Base-by-base conservation (phyloP, 1,139 yeast genomes). In the Blastobotrys buckinghamii region DNA sequence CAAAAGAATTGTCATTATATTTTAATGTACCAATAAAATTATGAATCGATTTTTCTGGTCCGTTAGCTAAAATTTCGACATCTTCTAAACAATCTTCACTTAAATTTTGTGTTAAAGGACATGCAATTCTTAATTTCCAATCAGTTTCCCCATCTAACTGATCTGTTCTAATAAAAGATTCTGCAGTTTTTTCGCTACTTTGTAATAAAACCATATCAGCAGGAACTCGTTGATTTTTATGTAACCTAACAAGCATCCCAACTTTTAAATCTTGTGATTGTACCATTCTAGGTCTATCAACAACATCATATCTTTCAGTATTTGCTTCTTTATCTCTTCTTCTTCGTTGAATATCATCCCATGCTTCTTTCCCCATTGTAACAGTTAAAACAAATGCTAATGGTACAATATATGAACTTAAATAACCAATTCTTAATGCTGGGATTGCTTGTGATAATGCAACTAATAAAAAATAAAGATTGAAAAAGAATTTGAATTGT, bases 101-200 rank as follows among this genome's bases (percentile, higher is more conserved):
- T 0, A 78, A 62, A 44, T 80, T 60, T 66, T 92, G 97, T 0
- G 97, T 87, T 27, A 81, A 63, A 9, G 81, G 76, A 47, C 81
- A 76, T 0, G 97, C 94, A 30, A 86, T 71, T 48, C 66, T 73
- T 50, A 94, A 73, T 65, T 94, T 94, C 99, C 99, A 94, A 68
- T 94, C 99, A 9, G 99, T 94, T 65, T 94, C 99, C 59, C 99
- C 99, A 66, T 94, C 99, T 48, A 94, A 73, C 66, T 94, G 99
- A 70, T 94, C 99, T 0, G 99, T 94, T 60, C 95, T 85, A 55
- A 94, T 86, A 61, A 94, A 94, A 1, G 92, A 79, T 64, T 92
- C 99, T 6, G 97, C 98, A 1, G 74, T 63, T 16, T 68, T 64
- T 61, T 90, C 97, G 44, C 90, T 82, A 0, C 96, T 82, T 62